Conservation (phyloP, 2,329 filamentous ascomycete species). For the Elsinoe necatrix region DNA sequence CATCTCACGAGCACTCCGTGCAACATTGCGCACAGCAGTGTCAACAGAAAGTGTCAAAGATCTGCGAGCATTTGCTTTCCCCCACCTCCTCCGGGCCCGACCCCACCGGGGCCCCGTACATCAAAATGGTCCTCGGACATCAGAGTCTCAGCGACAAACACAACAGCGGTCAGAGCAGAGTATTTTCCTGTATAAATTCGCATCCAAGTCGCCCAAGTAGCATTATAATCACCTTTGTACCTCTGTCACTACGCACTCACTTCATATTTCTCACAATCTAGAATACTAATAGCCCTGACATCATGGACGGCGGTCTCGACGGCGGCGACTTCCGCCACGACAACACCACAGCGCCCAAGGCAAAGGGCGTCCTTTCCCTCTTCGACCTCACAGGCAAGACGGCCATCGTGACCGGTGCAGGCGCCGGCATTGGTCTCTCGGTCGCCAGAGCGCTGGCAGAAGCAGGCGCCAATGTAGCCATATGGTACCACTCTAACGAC, state of each 20-base stretch:
- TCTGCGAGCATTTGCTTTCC: background rate
- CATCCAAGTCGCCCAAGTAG: background rate
- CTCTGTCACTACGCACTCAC: background rate
- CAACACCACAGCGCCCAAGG: constrained; percentile 29
- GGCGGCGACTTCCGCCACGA: constrained; percentile 30
- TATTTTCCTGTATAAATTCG: background rate
- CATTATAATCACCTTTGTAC: background rate
- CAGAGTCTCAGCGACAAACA: constrained; percentile 9
- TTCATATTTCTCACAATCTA: background rate
- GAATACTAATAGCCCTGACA: background rate
- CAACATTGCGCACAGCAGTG: background rate
- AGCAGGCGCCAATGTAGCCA: constrained; percentile 38
- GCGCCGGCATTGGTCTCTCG: constrained; percentile 29
- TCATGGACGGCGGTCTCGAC: constrained; percentile 27
- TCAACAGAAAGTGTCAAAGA: background rate
- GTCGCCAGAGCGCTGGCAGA: constrained; percentile 30
- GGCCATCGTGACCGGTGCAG: constrained; percentile 30
- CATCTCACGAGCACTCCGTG: background rate
- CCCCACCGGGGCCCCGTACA: background rate
- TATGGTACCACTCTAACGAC: constrained; percentile 37
- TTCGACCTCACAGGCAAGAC: constrained; percentile 31
- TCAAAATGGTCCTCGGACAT: constrained; percentile 4
- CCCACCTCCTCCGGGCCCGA: background rate
- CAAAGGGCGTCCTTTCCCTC: constrained; percentile 23
- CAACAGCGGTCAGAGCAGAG: constrained; percentile 3